A percentile compares a stretch with the other conserved stretches of the same genome.
These are phyloP conservation scores for Zalaria sp. DNA, from an alignment of 2,329 filamentous ascomycete genomes.

Conservation along the genomic window DNA sequence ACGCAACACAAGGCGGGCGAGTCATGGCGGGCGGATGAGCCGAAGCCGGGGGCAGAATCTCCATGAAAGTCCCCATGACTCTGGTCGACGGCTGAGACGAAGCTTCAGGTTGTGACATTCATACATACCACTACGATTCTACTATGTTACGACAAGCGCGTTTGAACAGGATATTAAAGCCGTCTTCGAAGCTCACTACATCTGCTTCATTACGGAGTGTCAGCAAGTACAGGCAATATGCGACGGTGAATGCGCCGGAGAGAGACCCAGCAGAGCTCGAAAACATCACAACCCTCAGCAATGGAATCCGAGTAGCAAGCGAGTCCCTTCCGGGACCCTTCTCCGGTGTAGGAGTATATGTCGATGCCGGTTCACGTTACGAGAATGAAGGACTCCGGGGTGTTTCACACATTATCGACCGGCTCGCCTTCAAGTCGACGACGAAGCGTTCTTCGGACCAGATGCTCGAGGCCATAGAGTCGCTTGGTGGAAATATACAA, in stretches of 20 bases:
- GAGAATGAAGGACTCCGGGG: conserved; percentile 75
- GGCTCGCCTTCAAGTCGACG: conserved; percentile 87
- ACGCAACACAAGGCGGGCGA: too few species aligned
- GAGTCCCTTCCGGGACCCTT: conserved; percentile 92
- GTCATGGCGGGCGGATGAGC: too few species aligned
- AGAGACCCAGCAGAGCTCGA: conserved; percentile 80
- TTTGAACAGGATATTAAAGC: background rate
- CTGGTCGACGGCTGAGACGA: too few species aligned
- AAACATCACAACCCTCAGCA: conserved; percentile 72
- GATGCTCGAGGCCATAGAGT: conserved; percentile 79
- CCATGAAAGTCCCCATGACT: too few species aligned
- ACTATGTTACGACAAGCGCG: background rate
- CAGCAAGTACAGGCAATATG: conserved; percentile 3
- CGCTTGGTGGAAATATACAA: conserved; percentile 87
- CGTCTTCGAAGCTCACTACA: background rate
- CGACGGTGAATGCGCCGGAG: conserved; percentile 3
- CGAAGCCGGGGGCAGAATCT: too few species aligned
- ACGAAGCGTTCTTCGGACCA: conserved; percentile 57
- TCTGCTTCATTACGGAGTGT: conserved; percentile 5
- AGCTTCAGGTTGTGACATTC: too few species aligned
- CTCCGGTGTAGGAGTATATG: conserved; percentile 85
- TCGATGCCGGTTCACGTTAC: conserved; percentile 89
- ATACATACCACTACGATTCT: too few species aligned
- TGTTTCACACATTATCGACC: conserved; percentile 91
- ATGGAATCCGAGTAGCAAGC: conserved; percentile 87